Base-by-base conservation (phyloP, 805 yeast species). In the Teunomyces barrocoloradensis region DNA sequence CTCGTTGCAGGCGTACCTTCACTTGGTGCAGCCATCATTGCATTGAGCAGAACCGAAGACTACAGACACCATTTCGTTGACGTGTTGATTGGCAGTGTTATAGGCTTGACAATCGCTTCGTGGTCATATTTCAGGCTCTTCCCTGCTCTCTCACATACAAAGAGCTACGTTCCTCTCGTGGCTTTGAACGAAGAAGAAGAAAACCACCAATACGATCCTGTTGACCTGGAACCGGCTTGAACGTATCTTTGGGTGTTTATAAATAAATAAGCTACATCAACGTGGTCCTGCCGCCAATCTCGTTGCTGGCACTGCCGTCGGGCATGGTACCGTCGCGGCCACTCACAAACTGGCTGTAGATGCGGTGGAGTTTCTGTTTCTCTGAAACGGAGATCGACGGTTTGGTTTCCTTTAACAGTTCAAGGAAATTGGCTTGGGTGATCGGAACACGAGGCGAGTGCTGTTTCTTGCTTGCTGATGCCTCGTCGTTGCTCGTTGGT, bases 31-130 rank as follows among this genome's bases (percentile, higher is more conserved):
- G 59, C 78, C 0, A 74, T 84, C 53, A 83, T 92, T 55, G 98
- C 97, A 0, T 65, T 88, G 39, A 82, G 94, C 34, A 78, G 99
- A 57, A 88, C 96, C 0, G 85, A 87, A 58, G 99, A 92, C 66
- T 91, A 91, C 67, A 78, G 97, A 63, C 99, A 92, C 61, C 98
- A 92, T 66, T 89, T 88, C 60, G 72, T 87, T 13, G 99, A 92
- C 65, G 85, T 94, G 1, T 56, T 86, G 1, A 59, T 85, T 12
- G 99, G 99, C 3, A 73, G 86, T 25, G 13, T 73, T 1, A 60
- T 92, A 2, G 99, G 99, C 1, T 52, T 68, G 4, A 49, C 70
- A 2, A 66, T 85, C 29, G 92, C 91, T 0, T 69, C 67, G 64
- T 75, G 80, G 75, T 68, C 79, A 21, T 84, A 84, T 54, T 63